Percentiles rank a stretch among this genome's conserved stretches.
These are phyloP conservation scores for Lotus japonicus DNA, from an alignment of 306 rosid species.

Conservation along the genomic window DNA sequence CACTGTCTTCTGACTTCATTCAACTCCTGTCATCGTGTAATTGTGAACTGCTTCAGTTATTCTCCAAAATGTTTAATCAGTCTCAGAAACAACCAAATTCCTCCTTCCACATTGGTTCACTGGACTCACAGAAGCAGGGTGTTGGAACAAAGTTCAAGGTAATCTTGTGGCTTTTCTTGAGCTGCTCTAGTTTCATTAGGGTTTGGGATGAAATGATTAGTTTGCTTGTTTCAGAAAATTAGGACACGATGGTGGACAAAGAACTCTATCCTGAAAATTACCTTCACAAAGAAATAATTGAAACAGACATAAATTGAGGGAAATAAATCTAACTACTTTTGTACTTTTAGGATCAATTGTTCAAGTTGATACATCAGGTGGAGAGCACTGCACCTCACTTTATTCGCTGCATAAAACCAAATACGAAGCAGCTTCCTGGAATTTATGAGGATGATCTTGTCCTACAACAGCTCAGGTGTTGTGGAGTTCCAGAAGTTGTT, in stretches of 20 bases:
- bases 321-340: constrained; percentile 22
- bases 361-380: constrained; percentile 67
- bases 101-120: constrained; percentile 26
- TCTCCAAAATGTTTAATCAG: constrained; percentile 47
- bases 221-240: constrained; percentile 8
- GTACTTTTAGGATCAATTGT: constrained; percentile 55
- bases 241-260: constrained; percentile 7
- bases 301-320: background rate
- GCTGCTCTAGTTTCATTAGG: constrained; percentile 8
- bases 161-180: constrained; percentile 20
- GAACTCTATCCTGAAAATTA: background rate
- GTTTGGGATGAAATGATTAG: constrained; percentile 3
- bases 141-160: constrained; percentile 72
- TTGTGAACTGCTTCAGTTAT: constrained; percentile 44
- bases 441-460: constrained; percentile 59
- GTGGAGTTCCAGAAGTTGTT: constrained; percentile 60
- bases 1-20: constrained; percentile 43
- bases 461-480: constrained; percentile 69
- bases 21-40: constrained; percentile 66
- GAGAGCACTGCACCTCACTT: constrained; percentile 81
- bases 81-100: constrained; percentile 35
- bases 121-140: constrained; percentile 36
- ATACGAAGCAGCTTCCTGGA: constrained; percentile 65
- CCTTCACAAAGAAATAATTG: background rate
- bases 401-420: constrained; percentile 84